Evolutionary conservation across 23 red algal genomes (phyloP).

Genomic region (Cyanidiococcus yangmingshanensis): DNA sequence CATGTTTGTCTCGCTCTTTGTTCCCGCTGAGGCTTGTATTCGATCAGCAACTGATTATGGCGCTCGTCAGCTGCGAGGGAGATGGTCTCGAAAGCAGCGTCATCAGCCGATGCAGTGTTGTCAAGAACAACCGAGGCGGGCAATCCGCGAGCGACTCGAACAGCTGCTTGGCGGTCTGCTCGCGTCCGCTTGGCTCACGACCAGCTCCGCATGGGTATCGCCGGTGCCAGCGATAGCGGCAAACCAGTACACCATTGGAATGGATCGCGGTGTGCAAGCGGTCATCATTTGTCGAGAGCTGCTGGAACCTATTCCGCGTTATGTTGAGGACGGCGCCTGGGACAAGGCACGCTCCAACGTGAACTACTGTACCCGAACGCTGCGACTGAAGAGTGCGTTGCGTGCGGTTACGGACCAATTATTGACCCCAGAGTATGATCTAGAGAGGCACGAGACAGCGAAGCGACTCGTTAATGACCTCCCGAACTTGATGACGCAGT

Average conservation of each 20-base stretch:
- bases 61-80: no score
- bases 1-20: no score
- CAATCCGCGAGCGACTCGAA: no score
- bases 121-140: no score
- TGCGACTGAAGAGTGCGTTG: slow-evolving; percentile 66
- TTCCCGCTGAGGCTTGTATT: no score
- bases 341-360: slow-evolving; percentile 94
- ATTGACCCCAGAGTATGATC: not conserved
- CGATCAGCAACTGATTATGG: no score
- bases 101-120: no score
- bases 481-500: slow-evolving; percentile 64
- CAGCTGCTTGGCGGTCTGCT: not conserved
- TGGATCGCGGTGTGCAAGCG: not conserved
- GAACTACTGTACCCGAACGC: slow-evolving; percentile 85
- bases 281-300: slow-evolving; percentile 18
- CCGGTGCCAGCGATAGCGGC: not conserved
- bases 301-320: slow-evolving; percentile 18
- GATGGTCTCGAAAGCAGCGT: no score
- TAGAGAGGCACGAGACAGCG: slow-evolving; percentile 27
- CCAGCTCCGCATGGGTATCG: not conserved
- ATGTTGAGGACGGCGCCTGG: slow-evolving; percentile 34
- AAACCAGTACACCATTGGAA: not conserved
- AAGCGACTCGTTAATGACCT: slow-evolving; percentile 54
- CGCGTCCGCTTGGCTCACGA: not conserved
- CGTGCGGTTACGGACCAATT: slow-evolving; percentile 13